Base-by-base conservation (phyloP, 345 rosid genomes). In the Ricinus communis region DNA sequence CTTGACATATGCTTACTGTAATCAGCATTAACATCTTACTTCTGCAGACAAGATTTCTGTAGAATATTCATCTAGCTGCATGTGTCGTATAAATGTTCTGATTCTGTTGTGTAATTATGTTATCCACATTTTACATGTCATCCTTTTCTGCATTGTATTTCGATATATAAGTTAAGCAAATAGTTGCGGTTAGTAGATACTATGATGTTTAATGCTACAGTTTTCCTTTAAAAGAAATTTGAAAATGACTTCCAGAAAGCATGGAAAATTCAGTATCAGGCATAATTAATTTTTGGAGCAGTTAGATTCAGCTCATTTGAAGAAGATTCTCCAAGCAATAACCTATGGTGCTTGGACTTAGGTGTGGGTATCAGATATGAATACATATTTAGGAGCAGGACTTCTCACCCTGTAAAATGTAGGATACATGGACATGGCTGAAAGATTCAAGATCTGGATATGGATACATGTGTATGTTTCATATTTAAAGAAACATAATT, bases 91-190 rank as follows among this genome's bases (percentile, higher is more conserved):
- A n/a, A n/a, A n/a, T n/a, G n/a, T n/a, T n/a, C n/a, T n/a, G n/a
- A n/a, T n/a, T n/a, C 14, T 10, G 43, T 24, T 28, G 16, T 47
- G 11, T 16, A 16, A 65, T 65, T 64, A n/a, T 65, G n/a, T 28
- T 65, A 3, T 18, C 38, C 1, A 19, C 13, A 50, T 16, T n/a
- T 65, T 65, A 40, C 14, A 19, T 15, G 22, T 11, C 50, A 2
- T 65, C 24, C 4, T 28, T 65, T 47, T 47, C 40, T 65, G 27
- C 19, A 9, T 65, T 65, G 55, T 46, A 49, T 30, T 46, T 60
- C 9, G 45, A 33, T 41, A 24, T 24, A 46, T 41, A 21, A 19
- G 16, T 62, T 0, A 24, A 33, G 63, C 63, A 19, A 31, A 59
- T 15, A 18, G n/a, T n/a, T n/a, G n/a, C n/a, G n/a, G n/a, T n/a